phyloP scores from a whole-genome alignment of 2,329 filamentous ascomycete species.

The Sporothrix pseudoabietina region DNA sequence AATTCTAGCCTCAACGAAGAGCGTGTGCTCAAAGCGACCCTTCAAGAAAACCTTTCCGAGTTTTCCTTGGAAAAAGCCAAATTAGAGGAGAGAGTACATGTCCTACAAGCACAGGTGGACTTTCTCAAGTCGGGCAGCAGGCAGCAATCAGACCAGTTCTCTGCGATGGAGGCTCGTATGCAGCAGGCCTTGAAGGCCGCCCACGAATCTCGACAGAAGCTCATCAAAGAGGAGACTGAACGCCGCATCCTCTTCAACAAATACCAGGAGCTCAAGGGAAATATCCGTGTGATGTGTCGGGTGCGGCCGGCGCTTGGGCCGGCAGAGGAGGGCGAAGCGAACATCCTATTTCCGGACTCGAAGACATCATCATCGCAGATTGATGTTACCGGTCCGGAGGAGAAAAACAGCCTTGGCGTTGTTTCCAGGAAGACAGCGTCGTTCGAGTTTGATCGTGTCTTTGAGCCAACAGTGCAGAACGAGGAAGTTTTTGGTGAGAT shows the following conservation, averaged over 20 bases:
- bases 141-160: constrained; percentile 83
- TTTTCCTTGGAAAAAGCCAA: constrained; percentile 63
- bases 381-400: constrained; percentile 77
- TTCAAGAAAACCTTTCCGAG: constrained; percentile 58
- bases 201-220: constrained; percentile 72
- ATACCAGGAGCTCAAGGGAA: constrained; percentile 95
- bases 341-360: constrained; percentile 77
- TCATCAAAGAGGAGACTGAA: constrained; percentile 88
- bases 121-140: constrained; percentile 90
- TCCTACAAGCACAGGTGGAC: constrained; percentile 78
- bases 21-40: constrained; percentile 59
- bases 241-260: constrained; percentile 94
- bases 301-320: constrained; percentile 72
- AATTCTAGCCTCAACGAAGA: constrained; percentile 62
- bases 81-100: constrained; percentile 74
- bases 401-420: constrained; percentile 76
- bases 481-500: constrained; percentile 92
- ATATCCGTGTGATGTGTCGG: constrained; percentile 97
- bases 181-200: constrained; percentile 73
- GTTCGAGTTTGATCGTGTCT: constrained; percentile 93
- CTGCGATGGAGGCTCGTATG: constrained; percentile 76
- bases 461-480: constrained; percentile 76
- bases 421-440: constrained; percentile 76
- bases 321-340: constrained; percentile 66
- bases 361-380: constrained; percentile 88